Conservation (phyloP, 2,329 filamentous ascomycete species). For the Metarhizium brunneum region DNA sequence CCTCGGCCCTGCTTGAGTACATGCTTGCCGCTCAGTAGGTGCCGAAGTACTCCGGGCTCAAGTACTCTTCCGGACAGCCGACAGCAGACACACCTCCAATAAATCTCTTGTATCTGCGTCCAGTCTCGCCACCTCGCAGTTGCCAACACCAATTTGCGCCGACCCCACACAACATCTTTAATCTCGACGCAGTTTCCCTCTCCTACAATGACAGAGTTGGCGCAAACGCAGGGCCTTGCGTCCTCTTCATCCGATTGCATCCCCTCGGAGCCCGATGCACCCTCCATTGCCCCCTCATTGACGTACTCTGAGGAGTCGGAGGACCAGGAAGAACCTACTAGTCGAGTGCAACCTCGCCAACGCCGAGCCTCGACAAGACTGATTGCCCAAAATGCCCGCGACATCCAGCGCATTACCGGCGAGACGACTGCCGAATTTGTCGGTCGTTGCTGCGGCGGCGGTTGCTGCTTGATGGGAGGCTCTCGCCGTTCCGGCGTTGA, state of each 20-base stretch:
- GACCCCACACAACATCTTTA: not conserved
- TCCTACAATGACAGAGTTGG: slow-evolving; percentile 20
- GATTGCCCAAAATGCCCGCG: slow-evolving; percentile 52
- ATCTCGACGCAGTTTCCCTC: not conserved
- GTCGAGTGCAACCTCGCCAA: slow-evolving; percentile 34
- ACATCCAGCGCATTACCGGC: slow-evolving; percentile 55
- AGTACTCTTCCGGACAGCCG: no score
- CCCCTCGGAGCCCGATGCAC: slow-evolving; percentile 33
- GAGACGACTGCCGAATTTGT: slow-evolving; percentile 54
- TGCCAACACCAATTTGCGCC: not conserved
- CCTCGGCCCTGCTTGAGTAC: not conserved
- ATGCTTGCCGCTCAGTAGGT: not conserved
- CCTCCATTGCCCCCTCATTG: slow-evolving; percentile 50
- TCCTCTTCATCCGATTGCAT: slow-evolving; percentile 31
- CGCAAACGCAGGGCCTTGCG: slow-evolving; percentile 29
- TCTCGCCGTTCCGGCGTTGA: slow-evolving; percentile 36
- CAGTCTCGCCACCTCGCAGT: not conserved
- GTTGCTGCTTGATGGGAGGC: slow-evolving; percentile 46
- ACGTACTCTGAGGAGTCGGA: slow-evolving; percentile 56
- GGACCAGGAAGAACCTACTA: slow-evolving; percentile 42
- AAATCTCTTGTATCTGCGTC: not conserved
- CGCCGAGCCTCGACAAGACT: slow-evolving; percentile 62
- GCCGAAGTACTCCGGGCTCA: not conserved
- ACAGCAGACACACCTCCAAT: not conserved
- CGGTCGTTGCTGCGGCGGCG: slow-evolving; percentile 54